Base-by-base conservation (phyloP, 176 grass and related monocot genomes). In the Poa annua region DNA sequence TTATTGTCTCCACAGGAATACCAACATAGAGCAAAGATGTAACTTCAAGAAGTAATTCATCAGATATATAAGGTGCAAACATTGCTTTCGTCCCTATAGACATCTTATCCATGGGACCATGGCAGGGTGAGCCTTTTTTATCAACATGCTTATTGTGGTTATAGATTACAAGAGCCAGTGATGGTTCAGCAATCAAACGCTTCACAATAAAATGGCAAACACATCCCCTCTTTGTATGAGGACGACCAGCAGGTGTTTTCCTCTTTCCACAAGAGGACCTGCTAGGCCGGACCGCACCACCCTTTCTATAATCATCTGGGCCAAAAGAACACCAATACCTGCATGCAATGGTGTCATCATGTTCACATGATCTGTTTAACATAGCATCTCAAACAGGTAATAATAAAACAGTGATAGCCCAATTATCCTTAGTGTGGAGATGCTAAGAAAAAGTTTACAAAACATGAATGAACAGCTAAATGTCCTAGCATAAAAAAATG, bases 311-410 rank as follows among this genome's bases (percentile, higher is more conserved):
- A 84, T 96, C 96, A 73, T 99, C 96, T 62, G 91, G 96, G 66
- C 96, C 96, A 78, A 99, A 99, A 71, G 93, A 99, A 80, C 96
- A 99, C 93, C 96, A 99, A 87, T 99, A 99, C 77, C 93, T 99
- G 89, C 77, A 87, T 29, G 21, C 29, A 78, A 80, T 55, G 42
- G 65, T 76, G n/a, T 33, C 60, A 41, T 71, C n/a, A 32, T 25
- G 26, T 26, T 81, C 29, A 74, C 78, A 83, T 60, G 8, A 24
- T 36, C 39, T 79, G 26, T 78, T 61, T 14, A 29, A 50, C 75
- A 25, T 51, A 79, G 77, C 57, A 74, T 86, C 7, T 80, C 69
- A 57, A 75, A 67, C 3, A 75, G 5, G n/a, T 4, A 75, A 56
- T 11, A 81, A 69, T 13, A 60, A 79, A 72, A 55, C 9, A 60